Evolutionary conservation across 768 basidiomycete genomes (phyloP).

Genomic region (Mycena capillaripes): DNA sequence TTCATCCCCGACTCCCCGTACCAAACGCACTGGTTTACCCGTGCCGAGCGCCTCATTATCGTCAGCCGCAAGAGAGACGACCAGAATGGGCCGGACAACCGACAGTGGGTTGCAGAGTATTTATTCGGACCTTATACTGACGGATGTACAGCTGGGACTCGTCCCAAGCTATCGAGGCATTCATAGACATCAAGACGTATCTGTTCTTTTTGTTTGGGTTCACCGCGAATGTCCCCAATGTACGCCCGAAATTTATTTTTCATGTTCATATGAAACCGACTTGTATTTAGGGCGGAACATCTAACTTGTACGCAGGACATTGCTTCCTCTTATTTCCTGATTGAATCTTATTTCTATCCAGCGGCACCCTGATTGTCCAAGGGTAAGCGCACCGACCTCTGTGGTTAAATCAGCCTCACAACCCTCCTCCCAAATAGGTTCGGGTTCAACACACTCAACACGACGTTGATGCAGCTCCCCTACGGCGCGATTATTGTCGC

Average conservation of each 20-base stretch:
- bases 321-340: neutral
- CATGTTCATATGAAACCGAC: neutral
- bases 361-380: conserved; percentile 43
- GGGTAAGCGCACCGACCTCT: conserved; percentile 28
- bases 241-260: conserved; percentile 4
- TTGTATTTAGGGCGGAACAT: conserved; percentile 40
- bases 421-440: conserved; percentile 36
- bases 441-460: conserved; percentile 47
- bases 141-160: conserved; percentile 33
- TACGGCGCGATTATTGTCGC: conserved; percentile 41
- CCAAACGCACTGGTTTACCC: conserved; percentile 47
- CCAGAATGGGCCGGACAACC: conserved; percentile 43
- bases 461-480: conserved; percentile 42
- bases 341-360: conserved; percentile 3
- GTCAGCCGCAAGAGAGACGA: conserved; percentile 51
- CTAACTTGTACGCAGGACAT: conserved; percentile 39
- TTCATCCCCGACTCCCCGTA: conserved; percentile 52
- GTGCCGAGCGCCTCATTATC: conserved; percentile 48
- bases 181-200: conserved; percentile 51
- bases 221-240: conserved; percentile 44
- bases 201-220: conserved; percentile 49
- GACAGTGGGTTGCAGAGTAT: conserved; percentile 30
- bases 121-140: neutral
- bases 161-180: conserved; percentile 42
- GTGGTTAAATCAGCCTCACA: neutral